Evolutionary conservation across 345 rosid species (phyloP).

Genomic region (Barbarea vulgaris): DNA sequence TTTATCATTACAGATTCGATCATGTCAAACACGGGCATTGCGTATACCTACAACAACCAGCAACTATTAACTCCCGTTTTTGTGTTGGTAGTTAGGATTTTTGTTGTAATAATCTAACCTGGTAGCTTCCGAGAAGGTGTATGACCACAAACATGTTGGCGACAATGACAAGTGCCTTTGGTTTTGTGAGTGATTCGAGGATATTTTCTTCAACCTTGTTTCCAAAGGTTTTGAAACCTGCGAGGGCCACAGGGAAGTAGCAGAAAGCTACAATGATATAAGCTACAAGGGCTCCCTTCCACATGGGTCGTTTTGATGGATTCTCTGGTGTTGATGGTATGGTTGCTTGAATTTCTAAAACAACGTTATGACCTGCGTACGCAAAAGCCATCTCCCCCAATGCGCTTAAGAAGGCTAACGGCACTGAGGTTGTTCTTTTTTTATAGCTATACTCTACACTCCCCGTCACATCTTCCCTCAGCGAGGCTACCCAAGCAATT

Average conservation of each 20-base stretch:
- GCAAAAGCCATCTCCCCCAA: conserved; percentile 77
- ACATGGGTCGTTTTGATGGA: conserved; percentile 81
- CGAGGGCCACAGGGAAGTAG: conserved; percentile 78
- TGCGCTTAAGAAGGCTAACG: conserved; percentile 60
- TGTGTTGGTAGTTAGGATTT: background rate
- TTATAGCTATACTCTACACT: conserved; percentile 52
- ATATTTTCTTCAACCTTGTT: conserved; percentile 58
- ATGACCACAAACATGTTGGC: conserved; percentile 80
- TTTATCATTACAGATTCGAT: conserved; percentile 57
- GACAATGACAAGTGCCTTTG: conserved; percentile 57
- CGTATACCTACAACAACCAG: conserved; percentile 45
- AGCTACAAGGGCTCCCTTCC: conserved; percentile 74
- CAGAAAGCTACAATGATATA: conserved; percentile 73
- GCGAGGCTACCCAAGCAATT: conserved; percentile 75
- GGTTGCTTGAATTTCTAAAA: conserved; percentile 84
- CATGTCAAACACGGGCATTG: conserved; percentile 80
- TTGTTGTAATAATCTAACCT: conserved; percentile 45
- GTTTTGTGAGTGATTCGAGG: conserved; percentile 53
- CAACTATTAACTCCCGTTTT: too few species aligned
- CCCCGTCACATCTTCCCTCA: conserved; percentile 42
- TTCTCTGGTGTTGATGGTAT: conserved; percentile 85
- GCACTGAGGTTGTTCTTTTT: conserved; percentile 39
- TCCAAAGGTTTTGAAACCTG: conserved; percentile 60
- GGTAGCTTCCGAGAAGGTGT: conserved; percentile 85
- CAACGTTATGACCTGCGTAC: conserved; percentile 88